Evolutionary conservation across 2,329 filamentous ascomycete genomes (phyloP), one percentile per base, ranked within the genome.

Genomic region (Colletotrichum tabaci): DNA sequence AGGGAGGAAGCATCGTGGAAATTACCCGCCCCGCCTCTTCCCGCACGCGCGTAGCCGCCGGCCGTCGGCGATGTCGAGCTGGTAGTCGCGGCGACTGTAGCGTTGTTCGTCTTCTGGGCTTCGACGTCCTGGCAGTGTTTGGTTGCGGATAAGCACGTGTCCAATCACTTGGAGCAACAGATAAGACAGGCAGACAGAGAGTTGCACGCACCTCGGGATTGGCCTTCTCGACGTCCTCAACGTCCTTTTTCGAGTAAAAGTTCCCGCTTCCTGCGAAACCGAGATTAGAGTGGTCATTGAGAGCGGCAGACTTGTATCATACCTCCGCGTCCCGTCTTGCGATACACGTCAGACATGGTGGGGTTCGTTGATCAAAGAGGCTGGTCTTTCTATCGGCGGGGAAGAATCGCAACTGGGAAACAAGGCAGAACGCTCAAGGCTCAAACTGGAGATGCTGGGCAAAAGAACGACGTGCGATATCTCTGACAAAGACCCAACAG

Each of bases 1-100:
- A 80, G 75, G 26, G 80, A 76, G 53, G 79, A 75, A 21, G 81
- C 74, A 64, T 85, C 83, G 63, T 85, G 78, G 76, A 87, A 90
- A 82, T 92, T 92, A 47, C 90, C 90, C 1, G 89, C 89, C 23
- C 90, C 90, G 74, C 90, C 90, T 69, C 90, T 87, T 65, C 90
- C 90, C 46, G 80, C 81, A 49, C 84, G 80, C 26, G 81, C 75
- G 79, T 86, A 85, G 6, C 58, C 66, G 47, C 52, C 40, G 35
- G 55, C 35, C 13, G 60, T 66, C 23, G 66, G 44, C 42, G 70
- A 71, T 23, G 76, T 71, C 47, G 67, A 76, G 75, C 76, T 74
- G n/a, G 76, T 74, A 71, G 75, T 67, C 72, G 77, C 53, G 65
- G 78, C 63, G 47, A 74, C 42, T 8, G 65, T 64, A 23, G 63